Conservation (phyloP, 176 grass and related monocot genomes). For the Phragmites australis region DNA sequence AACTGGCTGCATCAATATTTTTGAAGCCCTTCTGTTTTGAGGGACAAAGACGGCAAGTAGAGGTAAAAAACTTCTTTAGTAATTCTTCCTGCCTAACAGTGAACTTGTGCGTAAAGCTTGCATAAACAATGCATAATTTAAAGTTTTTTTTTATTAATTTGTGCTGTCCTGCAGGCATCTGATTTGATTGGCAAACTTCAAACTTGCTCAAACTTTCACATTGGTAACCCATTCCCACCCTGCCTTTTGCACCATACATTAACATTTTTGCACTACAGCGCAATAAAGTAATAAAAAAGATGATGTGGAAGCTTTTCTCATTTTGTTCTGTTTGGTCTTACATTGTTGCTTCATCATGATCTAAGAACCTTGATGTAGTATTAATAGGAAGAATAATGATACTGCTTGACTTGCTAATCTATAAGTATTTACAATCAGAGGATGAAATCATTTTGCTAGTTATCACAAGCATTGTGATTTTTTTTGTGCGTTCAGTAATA, state of each 20-base stretch:
- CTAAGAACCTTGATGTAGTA: conserved; percentile 14
- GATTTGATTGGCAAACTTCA: conserved; percentile 68
- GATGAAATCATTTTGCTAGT: background rate
- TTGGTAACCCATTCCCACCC: conserved; percentile 56
- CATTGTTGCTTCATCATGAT: conserved; percentile 17
- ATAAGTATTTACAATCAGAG: background rate
- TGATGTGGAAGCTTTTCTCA: background rate
- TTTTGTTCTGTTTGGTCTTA: background rate
- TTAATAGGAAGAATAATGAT: background rate
- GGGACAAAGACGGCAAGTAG: conserved; percentile 77
- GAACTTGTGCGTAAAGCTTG: background rate
- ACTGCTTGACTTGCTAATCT: conserved; percentile 1
- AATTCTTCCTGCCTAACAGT: conserved; percentile 20
- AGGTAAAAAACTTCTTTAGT: conserved; percentile 51
- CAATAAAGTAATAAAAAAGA: conserved; percentile 9
- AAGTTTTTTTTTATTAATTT: conserved; percentile 19
- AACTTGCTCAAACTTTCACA: conserved; percentile 72
- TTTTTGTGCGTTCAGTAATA: background rate
- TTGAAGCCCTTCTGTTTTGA: conserved; percentile 94
- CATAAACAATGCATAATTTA: background rate
- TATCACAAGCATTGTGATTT: background rate
- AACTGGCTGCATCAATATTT: conserved; percentile 78
- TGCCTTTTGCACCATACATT: background rate
- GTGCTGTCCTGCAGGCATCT: conserved; percentile 59
- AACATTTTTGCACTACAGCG: background rate